Evolutionary conservation across 2,329 filamentous ascomycete species (phyloP).

Genomic region (Pseudogymnoascus sp.): DNA sequence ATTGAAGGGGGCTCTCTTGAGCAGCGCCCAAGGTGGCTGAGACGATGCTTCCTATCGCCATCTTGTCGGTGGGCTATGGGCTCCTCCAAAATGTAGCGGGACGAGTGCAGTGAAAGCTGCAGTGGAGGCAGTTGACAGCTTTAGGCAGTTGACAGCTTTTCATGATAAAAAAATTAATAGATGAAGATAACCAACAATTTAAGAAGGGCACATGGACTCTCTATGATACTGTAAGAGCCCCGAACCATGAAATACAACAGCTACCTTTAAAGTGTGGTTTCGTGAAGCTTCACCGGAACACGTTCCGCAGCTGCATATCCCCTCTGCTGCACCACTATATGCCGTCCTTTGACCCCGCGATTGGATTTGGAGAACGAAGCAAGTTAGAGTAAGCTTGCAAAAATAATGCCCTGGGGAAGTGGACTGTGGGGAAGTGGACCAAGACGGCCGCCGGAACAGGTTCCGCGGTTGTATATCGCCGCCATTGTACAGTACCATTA

Average conservation of each 20-base stretch:
- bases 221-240: neutral
- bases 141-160: neutral
- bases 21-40: slow-evolving; percentile 1
- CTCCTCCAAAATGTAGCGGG: neutral
- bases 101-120: neutral
- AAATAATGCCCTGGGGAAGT: neutral
- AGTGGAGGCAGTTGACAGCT: neutral
- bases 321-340: neutral
- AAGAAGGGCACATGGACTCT: neutral
- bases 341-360: too few relatives aligned
- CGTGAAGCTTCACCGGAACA: neutral
- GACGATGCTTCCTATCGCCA: slow-evolving; percentile 17
- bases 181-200: neutral
- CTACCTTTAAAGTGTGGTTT: neutral
- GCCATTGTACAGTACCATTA: neutral
- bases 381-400: neutral
- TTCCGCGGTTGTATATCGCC: neutral
- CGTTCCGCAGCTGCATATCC: neutral
- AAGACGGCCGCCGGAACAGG: neutral
- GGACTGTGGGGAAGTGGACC: neutral
- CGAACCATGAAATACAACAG: neutral
- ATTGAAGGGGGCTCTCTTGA: slow-evolving; percentile 13
- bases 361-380: neutral
- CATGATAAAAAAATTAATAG: neutral
- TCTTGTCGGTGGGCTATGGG: slow-evolving; percentile 2